Evolutionary conservation across 139 green algal species (phyloP).

Genomic region (Closterium sp.): DNA sequence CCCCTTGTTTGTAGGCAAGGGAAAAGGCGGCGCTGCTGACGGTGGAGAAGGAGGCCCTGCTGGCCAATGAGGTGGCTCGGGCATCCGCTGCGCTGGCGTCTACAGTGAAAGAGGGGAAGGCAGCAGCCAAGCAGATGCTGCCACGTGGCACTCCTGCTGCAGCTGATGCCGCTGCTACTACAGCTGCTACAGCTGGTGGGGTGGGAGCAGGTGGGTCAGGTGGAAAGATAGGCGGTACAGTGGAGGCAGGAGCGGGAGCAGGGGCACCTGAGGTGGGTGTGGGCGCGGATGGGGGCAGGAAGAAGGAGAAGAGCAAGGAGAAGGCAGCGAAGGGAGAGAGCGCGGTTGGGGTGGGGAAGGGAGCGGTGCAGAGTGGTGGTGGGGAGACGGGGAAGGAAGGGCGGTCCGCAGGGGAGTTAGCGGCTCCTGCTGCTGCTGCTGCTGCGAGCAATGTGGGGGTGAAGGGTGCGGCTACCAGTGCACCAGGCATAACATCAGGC

Average conservation of each 20-base stretch:
- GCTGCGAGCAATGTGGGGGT: neutral
- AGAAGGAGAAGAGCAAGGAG: neutral
- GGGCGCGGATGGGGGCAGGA: neutral
- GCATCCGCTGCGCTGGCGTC: neutral
- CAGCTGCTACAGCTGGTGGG: neutral
- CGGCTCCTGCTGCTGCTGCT: constrained; percentile 2
- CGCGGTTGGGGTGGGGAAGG: neutral
- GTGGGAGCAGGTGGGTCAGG: neutral
- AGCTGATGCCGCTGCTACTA: neutral
- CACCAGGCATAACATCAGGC: too few relatives aligned
- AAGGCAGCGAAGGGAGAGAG: neutral
- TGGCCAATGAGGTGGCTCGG: constrained; percentile 5
- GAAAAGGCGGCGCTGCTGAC: neutral
- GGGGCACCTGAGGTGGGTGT: neutral
- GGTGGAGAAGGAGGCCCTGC: neutral
- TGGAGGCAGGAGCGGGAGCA: neutral
- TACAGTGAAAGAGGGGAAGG: neutral
- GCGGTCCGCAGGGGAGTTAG: neutral
- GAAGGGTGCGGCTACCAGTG: neutral
- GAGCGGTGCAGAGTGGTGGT: neutral
- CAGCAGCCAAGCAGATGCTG: neutral
- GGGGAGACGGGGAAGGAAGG: neutral
- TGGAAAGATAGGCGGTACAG: neutral
- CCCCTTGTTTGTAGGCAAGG: neutral
- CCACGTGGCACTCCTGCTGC: neutral